Evolutionary conservation across 768 basidiomycete species (phyloP), one percentile per base, ranked within the genome.

Genomic region (Multifurca ochricompacta): DNA sequence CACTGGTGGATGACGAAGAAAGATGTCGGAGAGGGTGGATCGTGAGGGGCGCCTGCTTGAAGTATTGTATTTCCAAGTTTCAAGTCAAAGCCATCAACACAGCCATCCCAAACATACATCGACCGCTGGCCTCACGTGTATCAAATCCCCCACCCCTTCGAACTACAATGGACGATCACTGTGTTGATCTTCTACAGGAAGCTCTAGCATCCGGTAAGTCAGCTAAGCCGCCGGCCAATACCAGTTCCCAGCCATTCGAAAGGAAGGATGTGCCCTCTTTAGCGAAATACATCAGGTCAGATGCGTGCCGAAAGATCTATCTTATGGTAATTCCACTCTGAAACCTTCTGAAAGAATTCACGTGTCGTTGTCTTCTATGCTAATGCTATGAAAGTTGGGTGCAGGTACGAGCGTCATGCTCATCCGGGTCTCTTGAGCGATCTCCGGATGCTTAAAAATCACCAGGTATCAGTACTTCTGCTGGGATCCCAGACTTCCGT

Each of bases 401-500:
- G 60, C 60, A 55, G 60, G 60, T 61, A 31, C 48, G n/a, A n/a
- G 58, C 18, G 13, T 6, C 25, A 19, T 31, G 21, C 21, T 18
- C 28, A 28, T 45, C 32, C 19, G 25, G n/a, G n/a, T n/a, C n/a
- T n/a, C n/a, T n/a, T 7, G 13, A n/a, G 48, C 10, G 43, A 48
- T 28, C 25, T 28, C 25, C 27, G 25, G 27, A 32, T 18, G 28
- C n/a, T 50, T 5, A 3, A 10, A 7, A 1, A 14, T 32, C 19
- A 13, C 39, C 58, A 83, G 87, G 87, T 16, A 77, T 89, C 44
- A 86, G 83, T 58, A 90, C 87, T 6, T 76, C 84, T 27, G 87
- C 87, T 50, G 87, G 87, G 6, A 91, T 91, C 25, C 92, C 92
- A 11, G 91, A 96, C 68, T 96, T 94, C 67, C 74, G 93, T 57